Percentiles rank a stretch among this genome's conserved stretches.
These are phyloP conservation scores for Solanum rostratum DNA, from an alignment of 257 asterid genomes.

Conservation along the genomic window DNA sequence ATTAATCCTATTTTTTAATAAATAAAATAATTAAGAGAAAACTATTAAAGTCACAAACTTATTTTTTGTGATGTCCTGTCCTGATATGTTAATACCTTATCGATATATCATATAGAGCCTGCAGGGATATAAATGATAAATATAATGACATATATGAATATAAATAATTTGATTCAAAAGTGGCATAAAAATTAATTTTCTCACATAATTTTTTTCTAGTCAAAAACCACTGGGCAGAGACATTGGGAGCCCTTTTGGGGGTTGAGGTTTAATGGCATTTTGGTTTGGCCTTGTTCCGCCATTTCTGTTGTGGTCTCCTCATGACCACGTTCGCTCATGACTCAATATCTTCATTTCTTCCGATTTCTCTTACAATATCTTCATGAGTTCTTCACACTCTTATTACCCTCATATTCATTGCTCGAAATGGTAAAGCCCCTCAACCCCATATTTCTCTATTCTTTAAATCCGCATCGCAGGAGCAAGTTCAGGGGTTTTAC, in stretches of 20 bases:
- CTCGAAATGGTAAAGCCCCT: conserved; percentile 61
- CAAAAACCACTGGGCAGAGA: not conserved
- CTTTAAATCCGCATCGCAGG: conserved; percentile 1
- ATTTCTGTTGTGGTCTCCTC: conserved; percentile 6
- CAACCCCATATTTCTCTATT: conserved; percentile 21
- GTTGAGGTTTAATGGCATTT: not conserved
- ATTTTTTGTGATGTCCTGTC: no score
- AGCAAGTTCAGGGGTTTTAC: conserved; percentile 7
- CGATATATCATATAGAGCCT: no score
- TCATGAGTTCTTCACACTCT: not conserved
- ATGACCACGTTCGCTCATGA: conserved; percentile 10
- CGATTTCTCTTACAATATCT: not conserved
- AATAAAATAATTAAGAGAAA: no score
- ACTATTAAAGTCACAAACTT: no score
- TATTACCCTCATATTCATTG: conserved; percentile 18
- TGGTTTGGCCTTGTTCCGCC: not conserved
- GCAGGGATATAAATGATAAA: no score
- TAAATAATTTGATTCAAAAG: no score
- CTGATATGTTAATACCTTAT: no score
- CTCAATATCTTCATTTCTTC: not conserved
- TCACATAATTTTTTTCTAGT: not conserved
- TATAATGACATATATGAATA: no score
- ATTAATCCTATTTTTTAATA: no score
- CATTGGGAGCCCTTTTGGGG: not conserved
- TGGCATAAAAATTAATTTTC: no score